phyloP scores from a whole-genome alignment of 2,329 filamentous ascomycete species.

The Thermoascus crustaceus region DNA sequence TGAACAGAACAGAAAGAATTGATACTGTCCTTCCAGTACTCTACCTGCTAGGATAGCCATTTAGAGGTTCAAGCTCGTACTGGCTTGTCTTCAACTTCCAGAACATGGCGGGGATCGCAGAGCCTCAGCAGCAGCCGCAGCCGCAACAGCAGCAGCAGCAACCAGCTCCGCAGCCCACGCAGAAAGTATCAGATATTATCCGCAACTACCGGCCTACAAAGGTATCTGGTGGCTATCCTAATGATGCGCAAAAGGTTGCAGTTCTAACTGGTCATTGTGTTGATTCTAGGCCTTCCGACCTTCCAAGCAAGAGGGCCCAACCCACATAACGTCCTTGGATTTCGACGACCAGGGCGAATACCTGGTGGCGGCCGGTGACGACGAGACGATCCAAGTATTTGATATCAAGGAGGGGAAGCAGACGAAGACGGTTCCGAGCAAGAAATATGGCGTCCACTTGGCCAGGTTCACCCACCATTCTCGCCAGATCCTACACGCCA shows the following conservation, averaged over 20 bases:
- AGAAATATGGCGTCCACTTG: conserved; percentile 93
- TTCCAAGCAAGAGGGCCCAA: conserved; percentile 34
- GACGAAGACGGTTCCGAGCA: conserved; percentile 81
- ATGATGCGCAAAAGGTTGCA: neutral
- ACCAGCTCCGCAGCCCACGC: conserved; percentile 32
- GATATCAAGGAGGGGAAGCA: conserved; percentile 85
- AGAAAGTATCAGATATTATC: conserved; percentile 71
- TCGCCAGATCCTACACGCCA: conserved; percentile 88
- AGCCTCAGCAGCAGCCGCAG: conserved; percentile 14
- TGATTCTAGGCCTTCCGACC: conserved; percentile 22
- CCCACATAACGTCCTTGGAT: conserved; percentile 79
- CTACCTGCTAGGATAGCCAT: too few species aligned
- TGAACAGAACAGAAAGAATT: too few species aligned
- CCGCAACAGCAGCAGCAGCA: conserved; percentile 18
- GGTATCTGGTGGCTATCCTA: conserved; percentile 43
- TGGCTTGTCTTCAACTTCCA: neutral
- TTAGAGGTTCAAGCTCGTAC: too few species aligned
- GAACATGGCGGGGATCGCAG: conserved; percentile 12
- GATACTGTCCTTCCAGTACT: too few species aligned
- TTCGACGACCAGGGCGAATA: conserved; percentile 94
- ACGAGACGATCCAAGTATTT: conserved; percentile 93
- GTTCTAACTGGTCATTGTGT: conserved; percentile 8
- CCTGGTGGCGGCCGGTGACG: conserved; percentile 81
- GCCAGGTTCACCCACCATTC: conserved; percentile 90
- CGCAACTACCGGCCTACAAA: conserved; percentile 70